A percentile compares a stretch with the other conserved stretches of the same genome.
Conservation (phyloP, 352 stramenopile species). For the Phytophthora cryptogea region DNA sequence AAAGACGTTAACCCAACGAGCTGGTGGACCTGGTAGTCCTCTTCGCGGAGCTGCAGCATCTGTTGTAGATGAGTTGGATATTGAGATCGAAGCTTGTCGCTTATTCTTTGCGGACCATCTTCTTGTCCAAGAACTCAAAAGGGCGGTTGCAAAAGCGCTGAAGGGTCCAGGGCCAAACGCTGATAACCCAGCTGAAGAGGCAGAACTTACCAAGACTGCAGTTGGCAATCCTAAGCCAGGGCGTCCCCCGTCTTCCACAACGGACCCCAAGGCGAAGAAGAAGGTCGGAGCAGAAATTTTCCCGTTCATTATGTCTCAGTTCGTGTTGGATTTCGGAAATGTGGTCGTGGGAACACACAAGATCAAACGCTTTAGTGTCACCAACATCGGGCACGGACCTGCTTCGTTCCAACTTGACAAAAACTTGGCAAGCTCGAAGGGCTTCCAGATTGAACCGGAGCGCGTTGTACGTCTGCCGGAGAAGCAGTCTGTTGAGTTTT, state of each 20-base stretch:
- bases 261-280: conserved; percentile 28
- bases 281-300: conserved; percentile 43
- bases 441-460: conserved; percentile 94
- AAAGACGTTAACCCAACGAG: conserved; percentile 24
- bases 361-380: conserved; percentile 92
- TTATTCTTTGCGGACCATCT: conserved; percentile 91
- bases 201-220: conserved; percentile 1
- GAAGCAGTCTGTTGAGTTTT: conserved; percentile 88
- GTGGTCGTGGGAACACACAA: conserved; percentile 92
- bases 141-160: conserved; percentile 19
- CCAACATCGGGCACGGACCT: conserved; percentile 88
- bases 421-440: conserved; percentile 80
- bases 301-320: conserved; percentile 88
- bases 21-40: conserved; percentile 27
- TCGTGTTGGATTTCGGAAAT: conserved; percentile 94
- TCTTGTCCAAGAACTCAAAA: conserved; percentile 50
- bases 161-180: conserved; percentile 14
- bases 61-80: conserved; percentile 66
- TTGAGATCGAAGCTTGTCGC: conserved; percentile 84
- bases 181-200: conserved; percentile 18
- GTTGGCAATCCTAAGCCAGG: conserved; percentile 11
- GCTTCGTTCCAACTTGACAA: conserved; percentile 93
- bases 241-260: conserved; percentile 5
- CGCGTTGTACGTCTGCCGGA: conserved; percentile 93
- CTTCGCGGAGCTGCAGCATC: conserved; percentile 20